Percentiles rank a stretch among this genome's conserved stretches.
Conservation (phyloP, 2,329 filamentous ascomycete species). For the Pseudogymnoascus sp. region DNA sequence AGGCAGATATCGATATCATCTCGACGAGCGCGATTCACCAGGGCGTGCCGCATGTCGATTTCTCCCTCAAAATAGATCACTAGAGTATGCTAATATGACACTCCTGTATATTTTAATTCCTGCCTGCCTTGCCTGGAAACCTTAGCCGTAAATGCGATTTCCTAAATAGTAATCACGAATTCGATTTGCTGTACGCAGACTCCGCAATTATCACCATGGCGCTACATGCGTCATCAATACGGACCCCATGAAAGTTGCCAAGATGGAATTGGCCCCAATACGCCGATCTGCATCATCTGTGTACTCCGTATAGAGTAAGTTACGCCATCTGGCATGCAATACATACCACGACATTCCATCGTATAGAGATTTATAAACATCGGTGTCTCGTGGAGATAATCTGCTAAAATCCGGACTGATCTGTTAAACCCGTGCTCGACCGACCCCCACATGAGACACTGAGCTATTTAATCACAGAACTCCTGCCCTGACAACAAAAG, state of each 20-base stretch:
- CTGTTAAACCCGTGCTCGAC: background rate
- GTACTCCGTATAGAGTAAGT: background rate
- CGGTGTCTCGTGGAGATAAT: background rate
- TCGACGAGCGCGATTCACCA: conserved; percentile 97
- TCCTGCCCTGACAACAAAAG: background rate
- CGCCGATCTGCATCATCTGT: background rate
- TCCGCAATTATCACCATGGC: background rate
- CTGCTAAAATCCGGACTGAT: background rate
- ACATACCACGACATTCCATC: background rate
- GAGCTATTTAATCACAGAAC: background rate
- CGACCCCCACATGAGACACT: background rate
- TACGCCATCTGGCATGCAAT: background rate
- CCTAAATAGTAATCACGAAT: background rate
- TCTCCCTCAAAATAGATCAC: conserved; percentile 79
- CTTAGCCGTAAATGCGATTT: background rate
- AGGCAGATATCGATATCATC: conserved; percentile 80
- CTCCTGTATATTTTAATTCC: background rate
- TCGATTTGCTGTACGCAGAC: background rate
- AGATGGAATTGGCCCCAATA: background rate
- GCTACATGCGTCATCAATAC: background rate
- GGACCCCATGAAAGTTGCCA: background rate
- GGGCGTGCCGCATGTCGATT: conserved; percentile 87
- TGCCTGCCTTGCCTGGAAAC: background rate
- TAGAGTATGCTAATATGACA: conserved; percentile 14
- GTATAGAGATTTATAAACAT: background rate